Conservation (phyloP, 768 basidiomycete genomes). For the Pholiota conissans region DNA sequence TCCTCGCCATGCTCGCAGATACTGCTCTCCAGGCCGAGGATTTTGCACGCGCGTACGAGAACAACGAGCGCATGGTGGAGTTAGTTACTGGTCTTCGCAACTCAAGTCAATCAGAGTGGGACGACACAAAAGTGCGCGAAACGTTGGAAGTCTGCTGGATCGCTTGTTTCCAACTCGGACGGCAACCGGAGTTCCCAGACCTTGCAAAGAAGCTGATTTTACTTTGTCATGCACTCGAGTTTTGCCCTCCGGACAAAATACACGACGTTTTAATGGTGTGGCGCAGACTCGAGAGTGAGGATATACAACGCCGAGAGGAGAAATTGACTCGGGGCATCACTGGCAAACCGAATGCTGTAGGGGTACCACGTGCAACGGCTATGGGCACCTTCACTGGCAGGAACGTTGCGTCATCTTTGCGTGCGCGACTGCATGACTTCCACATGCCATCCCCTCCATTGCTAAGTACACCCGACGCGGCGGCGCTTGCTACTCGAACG, state of each 20-base stretch:
- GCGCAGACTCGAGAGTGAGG: constrained; percentile 72
- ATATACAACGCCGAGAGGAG: constrained; percentile 51
- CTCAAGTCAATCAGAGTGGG: constrained; percentile 23
- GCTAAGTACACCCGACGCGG: constrained; percentile 74
- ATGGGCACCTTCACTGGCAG: constrained; percentile 20
- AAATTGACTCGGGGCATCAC: constrained; percentile 15
- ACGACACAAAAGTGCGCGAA: constrained; percentile 48
- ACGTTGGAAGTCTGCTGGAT: constrained; percentile 88
- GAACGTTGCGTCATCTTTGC: constrained; percentile 52
- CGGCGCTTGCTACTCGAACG: constrained; percentile 77
- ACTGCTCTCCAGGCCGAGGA: constrained; percentile 85
- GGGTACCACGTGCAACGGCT: constrained; percentile 4
- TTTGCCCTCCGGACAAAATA: constrained; percentile 82
- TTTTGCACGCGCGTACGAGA: constrained; percentile 70
- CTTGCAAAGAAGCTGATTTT: constrained; percentile 64
- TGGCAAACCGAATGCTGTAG: not conserved
- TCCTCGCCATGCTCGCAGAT: constrained; percentile 88
- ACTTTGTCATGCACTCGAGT: constrained; percentile 78
- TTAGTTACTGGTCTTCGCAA: constrained; percentile 52
- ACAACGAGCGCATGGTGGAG: constrained; percentile 70
- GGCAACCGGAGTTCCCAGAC: constrained; percentile 76
- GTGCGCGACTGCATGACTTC: constrained; percentile 62
- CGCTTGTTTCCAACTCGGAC: constrained; percentile 84
- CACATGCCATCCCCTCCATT: constrained; percentile 70
- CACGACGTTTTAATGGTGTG: constrained; percentile 77